Conservation (phyloP, 139 green algal species). For the Auxenochlorella pyrenoidosa region DNA sequence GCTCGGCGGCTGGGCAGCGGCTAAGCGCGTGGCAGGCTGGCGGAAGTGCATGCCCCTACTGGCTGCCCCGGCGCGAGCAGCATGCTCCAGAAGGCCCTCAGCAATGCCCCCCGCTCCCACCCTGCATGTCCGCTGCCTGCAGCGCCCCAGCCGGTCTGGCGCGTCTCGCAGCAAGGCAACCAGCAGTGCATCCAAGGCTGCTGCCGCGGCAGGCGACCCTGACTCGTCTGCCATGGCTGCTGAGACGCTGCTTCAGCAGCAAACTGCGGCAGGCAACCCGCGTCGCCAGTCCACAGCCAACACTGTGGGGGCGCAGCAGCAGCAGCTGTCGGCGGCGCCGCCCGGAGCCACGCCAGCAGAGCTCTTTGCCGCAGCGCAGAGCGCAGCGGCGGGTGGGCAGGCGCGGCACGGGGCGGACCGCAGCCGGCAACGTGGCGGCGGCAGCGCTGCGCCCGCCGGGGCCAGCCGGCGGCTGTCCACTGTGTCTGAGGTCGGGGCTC, state of each 20-base stretch:
- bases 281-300: conserved; percentile 34
- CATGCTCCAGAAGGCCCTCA: too few relatives aligned
- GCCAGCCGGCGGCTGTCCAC: conserved; percentile 14
- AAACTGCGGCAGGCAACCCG: background rate
- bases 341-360: background rate
- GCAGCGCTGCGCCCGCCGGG: background rate
- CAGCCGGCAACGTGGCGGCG: background rate
- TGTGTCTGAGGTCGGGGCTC: background rate
- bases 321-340: background rate
- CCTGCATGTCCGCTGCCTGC: background rate
- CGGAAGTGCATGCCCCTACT: too few relatives aligned
- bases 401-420: background rate
- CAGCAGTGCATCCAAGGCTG: background rate
- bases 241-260: background rate
- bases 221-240: background rate
- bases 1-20: too few relatives aligned
- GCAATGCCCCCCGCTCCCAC: too few relatives aligned
- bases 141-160: conserved; percentile 22
- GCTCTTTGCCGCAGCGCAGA: conserved; percentile 13
- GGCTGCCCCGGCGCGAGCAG: too few relatives aligned
- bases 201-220: background rate
- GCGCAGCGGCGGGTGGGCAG: background rate
- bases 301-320: background rate
- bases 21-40: too few relatives aligned
- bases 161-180: background rate